phyloP scores from a whole-genome alignment of 208 protist species.

The Baffinella frigidus region DNA sequence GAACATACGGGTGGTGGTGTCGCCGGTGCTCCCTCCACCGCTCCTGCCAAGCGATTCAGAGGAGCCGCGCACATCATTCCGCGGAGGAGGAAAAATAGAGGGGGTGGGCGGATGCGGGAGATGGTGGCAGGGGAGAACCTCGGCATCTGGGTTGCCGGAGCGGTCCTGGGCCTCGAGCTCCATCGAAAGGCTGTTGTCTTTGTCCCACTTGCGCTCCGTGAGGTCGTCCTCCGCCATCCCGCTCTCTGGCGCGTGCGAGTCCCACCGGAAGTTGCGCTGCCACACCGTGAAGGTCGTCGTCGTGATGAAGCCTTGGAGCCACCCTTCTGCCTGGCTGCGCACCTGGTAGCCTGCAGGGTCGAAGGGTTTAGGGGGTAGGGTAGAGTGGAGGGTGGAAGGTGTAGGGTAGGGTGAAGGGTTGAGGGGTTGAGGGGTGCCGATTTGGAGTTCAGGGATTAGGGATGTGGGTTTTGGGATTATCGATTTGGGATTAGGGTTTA shows the following conservation, averaged over 20 bases:
- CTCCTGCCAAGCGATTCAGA: no score
- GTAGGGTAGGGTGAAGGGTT: no score
- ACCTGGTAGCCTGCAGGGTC: no score
- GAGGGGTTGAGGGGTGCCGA: no score
- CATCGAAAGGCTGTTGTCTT: conserved; percentile 43
- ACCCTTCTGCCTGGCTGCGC: conserved; percentile 4
- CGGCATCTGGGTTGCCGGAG: neutral
- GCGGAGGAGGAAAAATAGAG: neutral
- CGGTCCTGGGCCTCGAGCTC: conserved; percentile 22
- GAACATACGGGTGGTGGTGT: neutral
- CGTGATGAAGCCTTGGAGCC: conserved; percentile 68
- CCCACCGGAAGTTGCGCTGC: conserved; percentile 56
- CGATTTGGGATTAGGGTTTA: no score
- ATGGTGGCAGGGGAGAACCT: no score
- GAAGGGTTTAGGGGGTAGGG: no score
- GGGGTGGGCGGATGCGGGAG: neutral
- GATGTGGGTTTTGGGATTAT: no score
- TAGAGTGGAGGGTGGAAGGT: no score
- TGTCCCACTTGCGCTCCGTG: conserved; percentile 49
- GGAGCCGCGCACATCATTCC: no score
- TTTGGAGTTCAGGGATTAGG: no score
- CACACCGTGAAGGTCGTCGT: conserved; percentile 63
- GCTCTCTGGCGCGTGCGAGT: neutral
- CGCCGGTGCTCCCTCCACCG: neutral
- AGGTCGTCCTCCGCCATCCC: conserved; percentile 14